phyloP scores from a whole-genome alignment of 495 filamentous ascomycete species.

The Aspergillus campestris region DNA sequence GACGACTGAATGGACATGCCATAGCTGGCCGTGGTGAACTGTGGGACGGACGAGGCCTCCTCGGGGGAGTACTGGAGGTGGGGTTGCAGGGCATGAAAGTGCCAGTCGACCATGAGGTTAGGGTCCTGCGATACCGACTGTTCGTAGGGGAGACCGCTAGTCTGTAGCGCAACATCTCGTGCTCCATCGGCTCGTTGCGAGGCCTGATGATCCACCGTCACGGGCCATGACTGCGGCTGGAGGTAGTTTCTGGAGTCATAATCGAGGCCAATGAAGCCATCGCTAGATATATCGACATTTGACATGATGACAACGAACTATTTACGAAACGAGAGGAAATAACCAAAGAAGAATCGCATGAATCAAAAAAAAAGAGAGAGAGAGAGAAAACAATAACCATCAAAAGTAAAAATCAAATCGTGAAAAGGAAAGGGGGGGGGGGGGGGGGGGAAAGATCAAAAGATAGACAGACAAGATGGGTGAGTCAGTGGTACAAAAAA shows the following conservation, averaged over 20 bases:
- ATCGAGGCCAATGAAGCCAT: conserved; percentile 40
- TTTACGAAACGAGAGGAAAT: conserved; percentile 1
- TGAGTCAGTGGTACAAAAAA: not conserved
- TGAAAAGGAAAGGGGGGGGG: not conserved
- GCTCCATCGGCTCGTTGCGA: conserved; percentile 26
- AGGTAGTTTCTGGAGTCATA: conserved; percentile 43
- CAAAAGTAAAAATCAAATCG: conserved; percentile 1
- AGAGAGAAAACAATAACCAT: conserved; percentile 6
- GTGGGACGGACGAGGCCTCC: conserved; percentile 44
- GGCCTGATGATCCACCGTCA: conserved; percentile 32
- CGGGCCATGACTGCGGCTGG: conserved; percentile 35
- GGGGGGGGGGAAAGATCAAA: not conserved
- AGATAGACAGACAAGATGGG: conserved; percentile 2
- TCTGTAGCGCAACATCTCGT: conserved; percentile 40
- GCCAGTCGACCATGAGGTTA: conserved; percentile 43
- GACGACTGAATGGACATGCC: conserved; percentile 46
- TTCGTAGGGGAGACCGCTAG: conserved; percentile 39
- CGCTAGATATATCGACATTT: conserved; percentile 35
- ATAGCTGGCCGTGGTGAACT: conserved; percentile 38
- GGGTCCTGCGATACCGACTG: conserved; percentile 37
- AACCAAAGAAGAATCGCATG: not conserved
- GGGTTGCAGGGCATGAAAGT: conserved; percentile 46
- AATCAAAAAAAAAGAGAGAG: conserved; percentile 1
- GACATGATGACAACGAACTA: conserved; percentile 26
- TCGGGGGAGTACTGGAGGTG: conserved; percentile 36